A percentile compares a stretch with the other conserved stretches of the same genome.
Conservation (phyloP, 768 basidiomycete species). For the Tylopilus sp. region DNA sequence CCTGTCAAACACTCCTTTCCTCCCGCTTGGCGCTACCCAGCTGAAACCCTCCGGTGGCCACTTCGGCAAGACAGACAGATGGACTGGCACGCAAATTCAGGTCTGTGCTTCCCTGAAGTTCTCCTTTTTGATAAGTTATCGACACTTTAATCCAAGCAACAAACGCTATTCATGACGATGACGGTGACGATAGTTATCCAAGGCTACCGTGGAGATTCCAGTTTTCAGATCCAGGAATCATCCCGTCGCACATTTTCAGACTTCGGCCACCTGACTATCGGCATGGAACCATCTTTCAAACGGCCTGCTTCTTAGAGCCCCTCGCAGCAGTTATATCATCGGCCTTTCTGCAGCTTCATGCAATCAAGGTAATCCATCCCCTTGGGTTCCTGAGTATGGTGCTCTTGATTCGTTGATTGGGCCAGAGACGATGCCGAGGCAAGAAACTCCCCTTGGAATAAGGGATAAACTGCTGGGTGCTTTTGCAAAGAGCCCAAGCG, state of each 20-base stretch:
- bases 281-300: constrained; percentile 59
- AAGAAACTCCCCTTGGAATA: constrained; percentile 53
- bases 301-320: constrained; percentile 42
- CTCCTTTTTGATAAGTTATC: constrained; percentile 6
- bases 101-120: constrained; percentile 36
- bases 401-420: constrained; percentile 47
- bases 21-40: too few species aligned
- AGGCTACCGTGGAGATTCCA: constrained; percentile 48
- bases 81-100: constrained; percentile 75
- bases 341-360: constrained; percentile 61
- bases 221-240: constrained; percentile 45
- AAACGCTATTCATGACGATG: constrained; percentile 48
- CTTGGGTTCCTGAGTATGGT: constrained; percentile 45
- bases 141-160: constrained; percentile 47
- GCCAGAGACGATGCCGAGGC: constrained; percentile 49
- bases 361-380: constrained; percentile 58
- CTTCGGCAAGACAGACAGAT: constrained; percentile 53
- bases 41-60: constrained; percentile 52
- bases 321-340: constrained; percentile 48
- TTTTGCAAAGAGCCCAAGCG: constrained; percentile 62
- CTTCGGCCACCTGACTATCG: constrained; percentile 60
- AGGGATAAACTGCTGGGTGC: constrained; percentile 68
- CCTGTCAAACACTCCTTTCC: too few species aligned
- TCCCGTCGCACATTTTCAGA: constrained; percentile 55
- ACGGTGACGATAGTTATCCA: constrained; percentile 50